phyloP scores from a whole-genome alignment of 257 asterid species.

The Solanum habrochaites region DNA sequence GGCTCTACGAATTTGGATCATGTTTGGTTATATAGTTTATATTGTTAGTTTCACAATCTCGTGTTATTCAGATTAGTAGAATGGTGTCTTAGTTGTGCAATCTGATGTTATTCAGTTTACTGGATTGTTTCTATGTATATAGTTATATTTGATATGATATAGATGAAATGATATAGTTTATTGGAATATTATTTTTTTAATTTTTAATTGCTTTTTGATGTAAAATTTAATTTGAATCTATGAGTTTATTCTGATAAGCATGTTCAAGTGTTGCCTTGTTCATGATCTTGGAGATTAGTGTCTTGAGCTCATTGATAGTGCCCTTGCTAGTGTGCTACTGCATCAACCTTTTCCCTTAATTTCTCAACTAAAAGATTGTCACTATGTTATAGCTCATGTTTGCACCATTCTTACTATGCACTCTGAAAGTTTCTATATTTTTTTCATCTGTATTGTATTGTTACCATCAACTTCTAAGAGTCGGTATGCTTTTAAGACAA shows the following conservation, averaged over 20 bases:
- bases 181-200: background rate
- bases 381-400: background rate
- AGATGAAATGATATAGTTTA: no score
- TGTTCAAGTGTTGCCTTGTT: background rate
- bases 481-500: constrained; percentile 65
- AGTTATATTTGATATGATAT: no score
- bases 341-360: background rate
- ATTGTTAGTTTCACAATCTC: no score
- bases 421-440: background rate
- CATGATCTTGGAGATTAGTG: background rate
- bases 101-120: no score
- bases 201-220: background rate
- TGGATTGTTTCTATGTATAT: no score
- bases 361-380: background rate
- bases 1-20: no score
- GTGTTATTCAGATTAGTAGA: no score
- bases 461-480: background rate
- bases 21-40: no score
- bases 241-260: background rate
- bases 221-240: background rate
- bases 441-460: background rate
- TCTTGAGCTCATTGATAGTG: background rate
- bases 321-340: background rate
- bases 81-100: no score
- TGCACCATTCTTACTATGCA: background rate